phyloP scores from a whole-genome alignment of 306 rosid genomes.

The Pyrus communis region DNA sequence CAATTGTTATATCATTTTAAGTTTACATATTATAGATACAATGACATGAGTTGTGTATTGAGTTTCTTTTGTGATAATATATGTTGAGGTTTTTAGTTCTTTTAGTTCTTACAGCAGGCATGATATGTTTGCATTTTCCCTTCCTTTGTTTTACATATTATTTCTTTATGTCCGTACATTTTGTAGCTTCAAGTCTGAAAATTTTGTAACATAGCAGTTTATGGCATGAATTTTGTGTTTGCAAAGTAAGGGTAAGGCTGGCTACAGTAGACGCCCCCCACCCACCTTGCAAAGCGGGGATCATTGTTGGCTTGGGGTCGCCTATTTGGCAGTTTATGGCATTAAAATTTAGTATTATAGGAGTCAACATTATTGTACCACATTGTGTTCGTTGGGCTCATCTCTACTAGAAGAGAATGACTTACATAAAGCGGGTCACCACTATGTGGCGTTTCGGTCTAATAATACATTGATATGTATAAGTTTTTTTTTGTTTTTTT shows the following conservation, averaged over 20 bases:
- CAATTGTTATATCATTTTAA: neutral
- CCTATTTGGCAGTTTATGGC: too few relatives aligned
- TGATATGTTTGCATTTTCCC: neutral
- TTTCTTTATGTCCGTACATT: neutral
- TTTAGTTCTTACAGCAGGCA: neutral
- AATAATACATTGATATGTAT: too few relatives aligned
- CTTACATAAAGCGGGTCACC: neutral
- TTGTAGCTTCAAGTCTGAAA: neutral
- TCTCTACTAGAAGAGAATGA: neutral
- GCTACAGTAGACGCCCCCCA: too few relatives aligned
- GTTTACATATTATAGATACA: neutral
- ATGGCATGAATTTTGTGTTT: too few relatives aligned
- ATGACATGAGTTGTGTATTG: neutral
- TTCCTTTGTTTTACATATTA: too few relatives aligned
- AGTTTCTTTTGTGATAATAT: neutral
- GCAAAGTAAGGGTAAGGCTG: too few relatives aligned
- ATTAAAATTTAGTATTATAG: too few relatives aligned
- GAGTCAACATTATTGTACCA: too few relatives aligned
- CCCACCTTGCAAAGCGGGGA: too few relatives aligned
- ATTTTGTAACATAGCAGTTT: neutral
- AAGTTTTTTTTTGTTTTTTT: neutral
- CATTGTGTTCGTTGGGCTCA: too few relatives aligned
- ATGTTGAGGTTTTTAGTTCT: neutral
- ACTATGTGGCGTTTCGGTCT: too few relatives aligned
- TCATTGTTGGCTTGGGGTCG: too few relatives aligned